phyloP scores from a whole-genome alignment of 129 eudicot genomes.

The Pseudognaphalium luteoalbum region DNA sequence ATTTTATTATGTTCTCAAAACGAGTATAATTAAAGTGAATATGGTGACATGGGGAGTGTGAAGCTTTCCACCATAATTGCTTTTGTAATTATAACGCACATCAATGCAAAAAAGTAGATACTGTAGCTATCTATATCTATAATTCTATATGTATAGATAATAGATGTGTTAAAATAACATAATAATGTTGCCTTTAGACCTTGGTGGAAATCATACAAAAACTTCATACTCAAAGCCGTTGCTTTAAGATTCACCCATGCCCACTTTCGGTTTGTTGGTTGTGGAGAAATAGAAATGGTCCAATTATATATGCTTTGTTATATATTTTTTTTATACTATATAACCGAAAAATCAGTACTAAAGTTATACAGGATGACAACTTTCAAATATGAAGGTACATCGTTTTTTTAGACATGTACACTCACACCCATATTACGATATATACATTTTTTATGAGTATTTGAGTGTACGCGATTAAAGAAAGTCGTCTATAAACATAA shows the following conservation, averaged over 20 bases:
- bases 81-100: slow-evolving; percentile 25
- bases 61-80: slow-evolving; percentile 18
- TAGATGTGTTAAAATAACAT: slow-evolving; percentile 17
- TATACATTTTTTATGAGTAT: too few species aligned
- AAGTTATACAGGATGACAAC: too few species aligned
- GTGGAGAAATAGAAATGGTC: neutral
- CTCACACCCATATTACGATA: too few species aligned
- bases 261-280: slow-evolving; percentile 30
- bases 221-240: slow-evolving; percentile 10
- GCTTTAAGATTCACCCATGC: slow-evolving; percentile 11
- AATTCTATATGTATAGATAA: neutral
- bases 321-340: too few species aligned
- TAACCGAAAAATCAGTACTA: too few species aligned
- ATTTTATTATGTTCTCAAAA: too few species aligned
- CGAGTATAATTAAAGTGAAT: slow-evolving; percentile 24
- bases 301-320: too few species aligned
- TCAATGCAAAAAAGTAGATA: slow-evolving; percentile 11
- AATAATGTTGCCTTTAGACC: slow-evolving; percentile 27
- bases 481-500: too few species aligned
- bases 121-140: neutral
- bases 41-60: slow-evolving; percentile 16
- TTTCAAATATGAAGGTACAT: too few species aligned
- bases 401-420: too few species aligned
- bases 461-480: too few species aligned
- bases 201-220: slow-evolving; percentile 11